Evolutionary conservation across 306 rosid genomes (phyloP), one percentile per base, ranked within the genome.

Genomic region (Pyrus pyrifolia): DNA sequence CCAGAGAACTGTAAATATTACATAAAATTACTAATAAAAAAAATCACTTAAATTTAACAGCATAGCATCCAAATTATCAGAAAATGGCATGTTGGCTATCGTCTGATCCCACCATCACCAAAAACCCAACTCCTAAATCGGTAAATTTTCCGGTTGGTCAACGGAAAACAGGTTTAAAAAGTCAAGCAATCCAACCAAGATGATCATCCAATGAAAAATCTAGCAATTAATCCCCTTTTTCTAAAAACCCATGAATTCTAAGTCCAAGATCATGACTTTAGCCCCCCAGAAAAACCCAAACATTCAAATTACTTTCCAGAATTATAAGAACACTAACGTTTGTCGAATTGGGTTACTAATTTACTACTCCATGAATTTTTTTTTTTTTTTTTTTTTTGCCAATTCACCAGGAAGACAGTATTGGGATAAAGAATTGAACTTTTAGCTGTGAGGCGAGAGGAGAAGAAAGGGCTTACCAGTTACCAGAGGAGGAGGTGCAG

Each of bases 401-500:
- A 14, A 8, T 17, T 27, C 1, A 25, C 67, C 38, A 68, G 42
- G 67, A 40, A 57, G 4, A 46, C 33, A 67, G 49, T 8, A 67
- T 19, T 42, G 58, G 40, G 31, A 71, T 2, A 75, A 68, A 67
- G 3, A n/a, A 66, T 35, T 80, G 14, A 59, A 25, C 72, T 51
- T 68, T 74, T 42, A 31, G 42, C 5, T 46, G 31, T 9, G 35
- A 21, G 66, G 49, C 42, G 68, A 67, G 67, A 83, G 70, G 67
- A 83, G 70, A 57, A 40, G 70, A 35, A 67, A 18, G 74, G 52
- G 38, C 59, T 68, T 76, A 83, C 87, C 87, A 30, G 81, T 68
- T 76, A 83, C 87, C 84, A 30, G 79, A 42, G 53, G 75, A 33
- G 72, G 35, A 25, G 77, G 57, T 22, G 70, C 77, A 30, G 75